Evolutionary conservation across 345 rosid genomes (phyloP).

Genomic region (Gynandropsis gynandra): DNA sequence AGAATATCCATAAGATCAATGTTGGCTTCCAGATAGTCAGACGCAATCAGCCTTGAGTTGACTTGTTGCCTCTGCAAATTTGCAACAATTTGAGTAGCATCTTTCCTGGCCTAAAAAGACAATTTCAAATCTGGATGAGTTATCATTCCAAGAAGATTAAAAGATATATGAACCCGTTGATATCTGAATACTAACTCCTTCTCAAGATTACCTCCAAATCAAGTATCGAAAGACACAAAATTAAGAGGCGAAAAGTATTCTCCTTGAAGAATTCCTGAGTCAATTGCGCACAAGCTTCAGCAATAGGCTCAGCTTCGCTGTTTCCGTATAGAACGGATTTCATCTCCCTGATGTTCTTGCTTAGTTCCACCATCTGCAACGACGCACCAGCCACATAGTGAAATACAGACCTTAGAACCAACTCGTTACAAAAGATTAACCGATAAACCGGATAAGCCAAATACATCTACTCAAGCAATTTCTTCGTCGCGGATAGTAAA

Average conservation of each 20-base stretch:
- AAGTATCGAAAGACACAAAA: slow-evolving; percentile 62
- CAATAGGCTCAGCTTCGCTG: slow-evolving; percentile 79
- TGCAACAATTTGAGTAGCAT: slow-evolving; percentile 92
- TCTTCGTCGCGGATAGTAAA: too few species aligned
- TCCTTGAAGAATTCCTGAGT: slow-evolving; percentile 88
- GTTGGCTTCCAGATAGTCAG: slow-evolving; percentile 78
- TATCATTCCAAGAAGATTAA: not conserved
- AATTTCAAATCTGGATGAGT: slow-evolving; percentile 10
- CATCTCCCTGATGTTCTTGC: slow-evolving; percentile 61
- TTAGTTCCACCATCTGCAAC: slow-evolving; percentile 53
- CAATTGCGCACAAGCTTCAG: slow-evolving; percentile 70
- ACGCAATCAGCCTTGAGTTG: slow-evolving; percentile 65
- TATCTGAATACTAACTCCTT: not conserved
- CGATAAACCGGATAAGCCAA: too few species aligned
- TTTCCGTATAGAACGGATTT: slow-evolving; percentile 82
- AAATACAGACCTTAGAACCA: not conserved
- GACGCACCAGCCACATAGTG: not conserved
- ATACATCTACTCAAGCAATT: too few species aligned
- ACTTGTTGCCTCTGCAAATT: slow-evolving; percentile 93
- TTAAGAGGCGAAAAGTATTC: slow-evolving; percentile 65
- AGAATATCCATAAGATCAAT: slow-evolving; percentile 79
- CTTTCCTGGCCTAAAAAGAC: slow-evolving; percentile 68
- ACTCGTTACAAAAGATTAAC: not conserved
- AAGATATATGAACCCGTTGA: not conserved
- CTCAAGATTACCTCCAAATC: slow-evolving; percentile 55